Evolutionary conservation across 768 basidiomycete species (phyloP).

Genomic region (Mycena galopus): DNA sequence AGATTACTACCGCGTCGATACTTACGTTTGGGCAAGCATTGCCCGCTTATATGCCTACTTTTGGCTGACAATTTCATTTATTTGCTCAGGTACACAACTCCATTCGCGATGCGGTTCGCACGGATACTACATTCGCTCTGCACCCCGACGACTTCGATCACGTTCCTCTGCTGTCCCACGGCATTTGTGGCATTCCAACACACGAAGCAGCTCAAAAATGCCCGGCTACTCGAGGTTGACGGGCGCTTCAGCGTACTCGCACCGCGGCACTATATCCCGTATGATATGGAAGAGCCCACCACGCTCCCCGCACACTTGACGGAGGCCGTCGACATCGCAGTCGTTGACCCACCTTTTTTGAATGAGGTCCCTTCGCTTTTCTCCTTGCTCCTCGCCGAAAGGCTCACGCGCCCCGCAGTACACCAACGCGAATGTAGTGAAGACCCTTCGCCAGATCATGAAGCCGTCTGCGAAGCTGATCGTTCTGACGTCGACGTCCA

Average conservation of each 20-base stretch:
- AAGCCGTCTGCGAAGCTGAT: slow-evolving; percentile 55
- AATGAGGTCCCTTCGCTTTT: slow-evolving; percentile 52
- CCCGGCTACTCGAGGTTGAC: slow-evolving; percentile 57
- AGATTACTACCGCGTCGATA: not conserved
- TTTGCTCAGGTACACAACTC: slow-evolving; percentile 56
- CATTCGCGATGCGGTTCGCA: slow-evolving; percentile 55
- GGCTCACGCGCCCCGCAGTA: slow-evolving; percentile 40
- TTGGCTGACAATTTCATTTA: slow-evolving; percentile 19
- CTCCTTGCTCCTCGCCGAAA: not conserved
- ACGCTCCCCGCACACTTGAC: slow-evolving; percentile 49
- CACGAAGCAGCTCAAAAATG: slow-evolving; percentile 46
- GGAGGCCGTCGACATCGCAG: slow-evolving; percentile 52
- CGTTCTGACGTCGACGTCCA: slow-evolving; percentile 55
- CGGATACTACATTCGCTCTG: slow-evolving; percentile 48
- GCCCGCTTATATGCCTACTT: not conserved
- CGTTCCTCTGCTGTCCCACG: slow-evolving; percentile 62
- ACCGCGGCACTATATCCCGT: slow-evolving; percentile 54
- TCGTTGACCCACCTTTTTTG: slow-evolving; percentile 62
- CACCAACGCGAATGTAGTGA: slow-evolving; percentile 55
- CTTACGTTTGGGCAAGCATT: slow-evolving; percentile 11
- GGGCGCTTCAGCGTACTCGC: slow-evolving; percentile 57
- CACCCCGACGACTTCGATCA: slow-evolving; percentile 49
- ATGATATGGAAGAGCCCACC: slow-evolving; percentile 60
- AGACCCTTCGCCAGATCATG: slow-evolving; percentile 56
- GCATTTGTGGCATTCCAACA: slow-evolving; percentile 63